Evolutionary conservation across 164 flowering plant genomes (phyloP).

Genomic region (Chloranthus sessilifolius): DNA sequence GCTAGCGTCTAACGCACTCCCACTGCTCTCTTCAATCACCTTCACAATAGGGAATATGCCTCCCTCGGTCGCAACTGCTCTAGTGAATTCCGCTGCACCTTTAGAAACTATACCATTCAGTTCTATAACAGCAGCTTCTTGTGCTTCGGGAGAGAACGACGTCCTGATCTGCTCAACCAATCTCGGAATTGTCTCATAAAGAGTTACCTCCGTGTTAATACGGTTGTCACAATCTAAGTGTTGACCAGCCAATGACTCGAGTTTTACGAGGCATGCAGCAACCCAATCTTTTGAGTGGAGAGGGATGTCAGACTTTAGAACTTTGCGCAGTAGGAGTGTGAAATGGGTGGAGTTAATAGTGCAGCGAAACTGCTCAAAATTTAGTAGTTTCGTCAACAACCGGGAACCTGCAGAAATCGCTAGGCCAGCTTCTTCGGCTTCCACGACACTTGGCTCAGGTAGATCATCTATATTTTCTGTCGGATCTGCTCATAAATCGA

Average conservation of each 20-base stretch:
- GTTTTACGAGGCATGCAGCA: slow-evolving; percentile 68
- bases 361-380: slow-evolving; percentile 32
- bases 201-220: slow-evolving; percentile 54
- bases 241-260: slow-evolving; percentile 35
- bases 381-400: slow-evolving; percentile 58
- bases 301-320: slow-evolving; percentile 57
- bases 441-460: slow-evolving; percentile 35
- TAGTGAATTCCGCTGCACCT: slow-evolving; percentile 50
- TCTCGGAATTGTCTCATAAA: slow-evolving; percentile 70
- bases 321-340: slow-evolving; percentile 34
- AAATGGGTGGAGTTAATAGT: slow-evolving; percentile 36
- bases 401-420: slow-evolving; percentile 68
- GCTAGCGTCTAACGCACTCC: slow-evolving; percentile 53
- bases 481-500: slow-evolving; percentile 22
- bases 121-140: slow-evolving; percentile 66
- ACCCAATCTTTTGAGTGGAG: slow-evolving; percentile 66
- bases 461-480: slow-evolving; percentile 33
- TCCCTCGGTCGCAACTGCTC: slow-evolving; percentile 52
- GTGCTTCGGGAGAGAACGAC: slow-evolving; percentile 40
- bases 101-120: slow-evolving; percentile 59
- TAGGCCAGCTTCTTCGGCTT: slow-evolving; percentile 69
- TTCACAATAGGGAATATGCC: slow-evolving; percentile 69
- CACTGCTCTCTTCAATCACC: slow-evolving; percentile 56
- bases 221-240: slow-evolving; percentile 32
- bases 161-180: slow-evolving; percentile 53